A percentile compares a stretch with the other conserved stretches of the same genome.
These are phyloP conservation scores for Chondrus crispus DNA, from an alignment of 23 red algal species.

Conservation along the genomic window DNA sequence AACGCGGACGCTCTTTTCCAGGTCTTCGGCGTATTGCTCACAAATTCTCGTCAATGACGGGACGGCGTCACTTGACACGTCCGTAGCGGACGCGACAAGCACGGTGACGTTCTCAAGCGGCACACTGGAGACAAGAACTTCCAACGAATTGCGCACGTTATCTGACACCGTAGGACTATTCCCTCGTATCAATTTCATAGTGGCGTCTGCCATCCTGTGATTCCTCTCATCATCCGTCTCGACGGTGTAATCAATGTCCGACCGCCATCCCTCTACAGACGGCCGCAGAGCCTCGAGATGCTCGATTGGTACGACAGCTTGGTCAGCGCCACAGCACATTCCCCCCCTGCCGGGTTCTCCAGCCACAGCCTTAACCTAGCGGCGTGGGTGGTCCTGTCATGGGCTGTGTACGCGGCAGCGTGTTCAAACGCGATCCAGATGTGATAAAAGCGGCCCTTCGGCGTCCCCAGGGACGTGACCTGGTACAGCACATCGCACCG, in stretches of 20 bases:
- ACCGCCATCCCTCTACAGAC: conserved; percentile 4
- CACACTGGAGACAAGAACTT: conserved; percentile 44
- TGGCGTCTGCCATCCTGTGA: not conserved
- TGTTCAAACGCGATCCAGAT: conserved; percentile 49
- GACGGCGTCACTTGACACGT: not conserved
- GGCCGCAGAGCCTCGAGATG: conserved; percentile 5
- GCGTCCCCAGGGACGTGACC: conserved; percentile 9
- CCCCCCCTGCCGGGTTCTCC: conserved; percentile 22
- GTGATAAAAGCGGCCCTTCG: conserved; percentile 41
- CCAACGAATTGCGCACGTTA: conserved; percentile 23
- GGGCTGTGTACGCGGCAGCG: not conserved
- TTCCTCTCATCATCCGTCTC: not conserved
- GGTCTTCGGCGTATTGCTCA: conserved; percentile 27
- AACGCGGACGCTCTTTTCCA: conserved; percentile 4
- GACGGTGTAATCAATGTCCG: conserved; percentile 2
- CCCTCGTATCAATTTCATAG: not conserved
- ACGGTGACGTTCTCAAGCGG: conserved; percentile 45
- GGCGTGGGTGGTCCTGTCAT: conserved; percentile 52
- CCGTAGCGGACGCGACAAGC: conserved; percentile 43
- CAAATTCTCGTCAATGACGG: conserved; percentile 5
- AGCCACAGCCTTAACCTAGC: conserved; percentile 47
- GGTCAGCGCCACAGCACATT: conserved; percentile 18
- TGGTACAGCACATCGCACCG: conserved; percentile 60
- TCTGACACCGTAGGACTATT: conserved; percentile 4
- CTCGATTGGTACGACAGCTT: conserved; percentile 22